Evolutionary conservation across 352 stramenopile species (phyloP).

Genomic region (Globisporangium carolinianum): DNA sequence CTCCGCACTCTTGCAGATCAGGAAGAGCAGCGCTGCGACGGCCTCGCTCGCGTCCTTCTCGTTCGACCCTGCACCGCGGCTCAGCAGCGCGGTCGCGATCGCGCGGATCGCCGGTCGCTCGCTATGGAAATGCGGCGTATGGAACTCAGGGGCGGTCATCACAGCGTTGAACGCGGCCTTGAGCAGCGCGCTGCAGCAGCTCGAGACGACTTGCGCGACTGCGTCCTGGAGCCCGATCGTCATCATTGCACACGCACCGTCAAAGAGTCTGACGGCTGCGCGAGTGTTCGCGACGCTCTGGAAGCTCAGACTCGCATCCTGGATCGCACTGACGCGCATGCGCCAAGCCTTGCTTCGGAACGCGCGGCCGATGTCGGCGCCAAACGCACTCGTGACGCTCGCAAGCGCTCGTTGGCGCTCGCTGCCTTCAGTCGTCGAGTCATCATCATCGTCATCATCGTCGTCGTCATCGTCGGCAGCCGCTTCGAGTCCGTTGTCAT

Average conservation of each 20-base stretch:
- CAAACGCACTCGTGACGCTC: constrained; percentile 39
- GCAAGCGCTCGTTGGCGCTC: constrained; percentile 12
- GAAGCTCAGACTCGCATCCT: constrained; percentile 40
- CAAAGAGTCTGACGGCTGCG: constrained; percentile 43
- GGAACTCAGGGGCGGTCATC: constrained; percentile 56
- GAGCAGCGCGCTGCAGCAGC: constrained; percentile 49
- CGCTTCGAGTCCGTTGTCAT: constrained; percentile 17
- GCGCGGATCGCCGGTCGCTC: constrained; percentile 36
- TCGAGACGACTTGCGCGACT: constrained; percentile 59
- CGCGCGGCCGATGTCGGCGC: constrained; percentile 32
- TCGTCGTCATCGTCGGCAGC: constrained; percentile 13
- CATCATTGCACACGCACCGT: constrained; percentile 59
- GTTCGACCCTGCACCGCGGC: constrained; percentile 51
- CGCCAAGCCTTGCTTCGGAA: constrained; percentile 65
- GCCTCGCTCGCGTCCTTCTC: constrained; percentile 78
- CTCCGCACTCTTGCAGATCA: constrained; percentile 77
- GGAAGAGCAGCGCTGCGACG: constrained; percentile 61
- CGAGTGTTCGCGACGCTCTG: constrained; percentile 36
- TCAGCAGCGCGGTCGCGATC: constrained; percentile 39
- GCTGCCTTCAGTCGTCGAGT: constrained; percentile 18
- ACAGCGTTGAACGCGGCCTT: constrained; percentile 51
- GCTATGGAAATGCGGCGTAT: constrained; percentile 48
- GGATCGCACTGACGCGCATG: constrained; percentile 39
- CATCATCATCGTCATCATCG: constrained; percentile 30
- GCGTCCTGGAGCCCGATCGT: constrained; percentile 44